phyloP scores from a whole-genome alignment of 192 early-diverging fungal genomes.

The Geranomyces michiganensis region DNA sequence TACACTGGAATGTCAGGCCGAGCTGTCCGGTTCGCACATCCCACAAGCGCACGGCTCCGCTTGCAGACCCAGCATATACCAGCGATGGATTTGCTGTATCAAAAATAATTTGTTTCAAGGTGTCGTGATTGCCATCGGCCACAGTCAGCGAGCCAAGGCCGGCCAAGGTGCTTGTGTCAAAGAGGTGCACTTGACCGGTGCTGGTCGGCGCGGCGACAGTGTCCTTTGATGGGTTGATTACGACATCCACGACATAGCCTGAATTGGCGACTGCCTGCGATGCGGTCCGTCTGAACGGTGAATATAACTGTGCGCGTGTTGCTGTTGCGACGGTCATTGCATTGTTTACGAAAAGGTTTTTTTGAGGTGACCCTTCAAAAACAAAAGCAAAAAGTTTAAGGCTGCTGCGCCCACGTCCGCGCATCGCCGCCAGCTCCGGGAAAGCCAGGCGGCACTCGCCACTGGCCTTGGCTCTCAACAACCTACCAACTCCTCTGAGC shows the following conservation, averaged over 20 bases:
- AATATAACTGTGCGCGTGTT: too few species aligned
- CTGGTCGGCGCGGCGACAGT: slow-evolving; percentile 15
- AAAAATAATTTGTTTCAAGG: slow-evolving; percentile 30
- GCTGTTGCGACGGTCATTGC: too few species aligned
- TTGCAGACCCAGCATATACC: slow-evolving; percentile 27
- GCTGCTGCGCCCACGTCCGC: too few species aligned
- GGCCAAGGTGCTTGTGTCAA: slow-evolving; percentile 6
- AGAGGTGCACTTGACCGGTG: slow-evolving; percentile 4
- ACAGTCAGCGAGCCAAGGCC: background rate
- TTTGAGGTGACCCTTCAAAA: too few species aligned
- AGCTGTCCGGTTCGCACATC: slow-evolving; percentile 33
- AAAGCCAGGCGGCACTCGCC: too few species aligned
- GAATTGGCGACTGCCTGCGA: background rate
- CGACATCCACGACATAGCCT: slow-evolving; percentile 8
- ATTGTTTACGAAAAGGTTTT: too few species aligned
- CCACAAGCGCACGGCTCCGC: slow-evolving; percentile 31
- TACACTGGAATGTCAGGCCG: slow-evolving; percentile 14
- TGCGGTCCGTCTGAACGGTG: too few species aligned
- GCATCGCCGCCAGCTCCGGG: too few species aligned
- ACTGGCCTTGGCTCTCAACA: too few species aligned
- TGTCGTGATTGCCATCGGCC: background rate
- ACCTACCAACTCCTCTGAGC: too few species aligned
- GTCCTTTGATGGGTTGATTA: background rate
- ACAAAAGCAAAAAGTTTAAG: too few species aligned
- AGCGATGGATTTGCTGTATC: slow-evolving; percentile 18